Evolutionary conservation across 2,329 filamentous ascomycete genomes (phyloP), one percentile per base, ranked within the genome.

Genomic region (Myriangium duriaei): DNA sequence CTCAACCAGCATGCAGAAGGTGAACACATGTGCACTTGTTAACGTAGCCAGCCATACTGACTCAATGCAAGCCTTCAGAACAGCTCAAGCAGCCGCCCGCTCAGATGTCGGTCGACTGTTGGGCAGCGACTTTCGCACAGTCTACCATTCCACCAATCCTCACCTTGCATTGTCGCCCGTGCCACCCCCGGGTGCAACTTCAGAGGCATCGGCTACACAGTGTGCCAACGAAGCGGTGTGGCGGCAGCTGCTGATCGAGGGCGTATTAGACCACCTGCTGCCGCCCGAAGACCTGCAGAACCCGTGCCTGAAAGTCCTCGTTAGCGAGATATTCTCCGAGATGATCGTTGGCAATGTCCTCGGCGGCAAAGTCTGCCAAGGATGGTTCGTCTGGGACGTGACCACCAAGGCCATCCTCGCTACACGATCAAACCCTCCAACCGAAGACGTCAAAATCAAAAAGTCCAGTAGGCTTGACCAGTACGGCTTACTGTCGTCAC

Each of bases 281-380:
- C 91, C 91, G 7, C 91, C 86, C 11, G 88, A 96, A 52, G 88
- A 96, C 56, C 67, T 96, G 28, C 77, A 88, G 52, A 96, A 94
- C 56, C 75, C 75, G 38, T 93, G 84, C 56, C 67, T 96, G 51
- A 80, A 82, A 40, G 72, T 83, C 24, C 67, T 98, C 44, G 80
- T 95, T 45, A 76, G 78, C 39, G 85, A 95, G 60, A 81, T 96
- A 47, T 69, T 96, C 44, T 83, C 86, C 5, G 86, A 95, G 59
- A 76, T 93, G 56, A 83, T 96, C 45, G 68, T 98, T 46, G 84
- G 84, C 45, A 86, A 84, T 49, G 72, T 81, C 41, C 68, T 95
- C 50, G 76, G 78, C 50, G 81, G 79, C 51, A 92, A 81, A 56
- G 70, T 81, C 29, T 85, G 81, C 48, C 79, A 96, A 60, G 82